Evolutionary conservation across 805 yeast genomes (phyloP).

Genomic region (Candida peoriensis): DNA sequence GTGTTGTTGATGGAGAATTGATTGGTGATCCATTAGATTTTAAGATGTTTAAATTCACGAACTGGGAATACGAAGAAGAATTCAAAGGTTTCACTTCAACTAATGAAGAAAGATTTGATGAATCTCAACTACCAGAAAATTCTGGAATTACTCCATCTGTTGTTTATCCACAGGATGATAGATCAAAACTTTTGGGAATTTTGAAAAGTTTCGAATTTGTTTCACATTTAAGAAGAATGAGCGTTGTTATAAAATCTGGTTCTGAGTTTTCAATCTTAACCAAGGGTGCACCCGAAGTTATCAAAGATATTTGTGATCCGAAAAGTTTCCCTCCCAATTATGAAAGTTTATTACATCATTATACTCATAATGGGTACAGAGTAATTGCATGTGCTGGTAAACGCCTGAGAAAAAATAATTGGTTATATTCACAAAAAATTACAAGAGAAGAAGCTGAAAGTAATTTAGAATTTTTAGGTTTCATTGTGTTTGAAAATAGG

Average conservation of each 20-base stretch:
- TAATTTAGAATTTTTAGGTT: conserved; percentile 73
- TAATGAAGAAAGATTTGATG: conserved; percentile 34
- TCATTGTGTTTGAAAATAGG: conserved; percentile 89
- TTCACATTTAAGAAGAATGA: conserved; percentile 84
- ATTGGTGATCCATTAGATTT: conserved; percentile 92
- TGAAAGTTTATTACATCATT: conserved; percentile 67
- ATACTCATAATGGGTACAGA: conserved; percentile 91
- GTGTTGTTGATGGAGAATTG: conserved; percentile 69
- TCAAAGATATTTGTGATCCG: conserved; percentile 69
- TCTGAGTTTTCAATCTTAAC: conserved; percentile 52
- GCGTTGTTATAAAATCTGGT: conserved; percentile 60
- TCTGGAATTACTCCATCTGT: conserved; percentile 43
- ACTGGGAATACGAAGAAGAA: conserved; percentile 73
- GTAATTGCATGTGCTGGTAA: conserved; percentile 92
- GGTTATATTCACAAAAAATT: conserved; percentile 44
- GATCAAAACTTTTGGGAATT: conserved; percentile 37
- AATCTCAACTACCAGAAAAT: conserved; percentile 36
- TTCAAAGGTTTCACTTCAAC: conserved; percentile 35
- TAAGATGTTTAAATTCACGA: conserved; percentile 89
- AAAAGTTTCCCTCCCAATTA: conserved; percentile 70
- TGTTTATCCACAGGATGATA: conserved; percentile 40
- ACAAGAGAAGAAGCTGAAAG: conserved; percentile 65
- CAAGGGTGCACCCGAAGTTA: conserved; percentile 97
- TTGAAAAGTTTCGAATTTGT: conserved; percentile 72
- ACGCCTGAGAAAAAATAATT: conserved; percentile 36